Base-by-base conservation (phyloP, 106 monocot genomes). In the Phalaenopsis aphrodite region DNA sequence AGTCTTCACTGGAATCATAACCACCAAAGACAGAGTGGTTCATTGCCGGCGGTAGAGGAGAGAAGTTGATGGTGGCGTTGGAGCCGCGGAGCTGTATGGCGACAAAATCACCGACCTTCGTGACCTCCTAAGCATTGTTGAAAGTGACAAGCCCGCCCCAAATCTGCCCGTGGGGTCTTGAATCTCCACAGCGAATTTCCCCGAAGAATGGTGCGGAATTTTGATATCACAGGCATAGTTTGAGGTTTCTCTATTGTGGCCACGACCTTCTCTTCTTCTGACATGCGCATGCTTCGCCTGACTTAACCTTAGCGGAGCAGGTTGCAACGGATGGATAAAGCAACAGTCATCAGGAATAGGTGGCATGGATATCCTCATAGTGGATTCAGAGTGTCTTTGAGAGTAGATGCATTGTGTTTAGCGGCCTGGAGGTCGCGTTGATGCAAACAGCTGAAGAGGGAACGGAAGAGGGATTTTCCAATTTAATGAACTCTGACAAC, bases 61-160 rank as follows among this genome's bases (percentile, higher is more conserved):
- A n/a, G 82, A 90, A 90, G 87, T 90, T 90, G 72, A 82, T 85
- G 42, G 81, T 76, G 43, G 90, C 90, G 56, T 84, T 81, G 8
- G 88, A 84, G 18, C 90, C 90, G 14, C 88, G 90, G 74, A 90
- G 90, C 76, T 84, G 82, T 77, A 90, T 78, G 37, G 90, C 90
- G 41, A 82, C 84, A 23, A 76, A 38, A 80, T 90, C 90, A 78
- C 88, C 88, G 17, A 87, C 87, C 82, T 77, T 85, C 52, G 90
- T 87, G 8, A 88, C 90, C 79, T 88, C 90, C 56, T 87, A 85
- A 5, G 89, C 86, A 4, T 86, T 89, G 72, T 84, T 58, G 84
- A 76, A 89, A 0, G 89, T 89, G 36, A 87, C 90, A n/a, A 90
- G 90, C 90, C 90, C 88, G 8, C 88, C 79, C 5, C 90, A 81